Base-by-base conservation (phyloP, 2,329 filamentous ascomycete species). In the Hypoxylon sp. region DNA sequence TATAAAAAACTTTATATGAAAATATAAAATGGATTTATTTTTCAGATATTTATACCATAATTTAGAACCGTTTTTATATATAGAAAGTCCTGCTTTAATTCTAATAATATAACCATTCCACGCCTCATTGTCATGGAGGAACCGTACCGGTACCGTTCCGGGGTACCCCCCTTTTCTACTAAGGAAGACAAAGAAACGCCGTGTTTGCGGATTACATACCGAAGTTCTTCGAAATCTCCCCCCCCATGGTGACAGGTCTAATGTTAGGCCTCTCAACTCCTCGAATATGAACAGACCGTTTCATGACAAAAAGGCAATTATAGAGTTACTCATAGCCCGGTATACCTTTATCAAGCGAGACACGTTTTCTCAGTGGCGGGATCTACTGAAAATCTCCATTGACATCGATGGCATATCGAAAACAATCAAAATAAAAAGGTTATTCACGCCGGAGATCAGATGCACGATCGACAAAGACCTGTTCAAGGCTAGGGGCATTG, bases 231-330 rank as follows among this genome's bases (percentile, higher is more conserved):
- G 30, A 32, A 6, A 13, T 32, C 30, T 32, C 30, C 11, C 6
- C 30, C 5, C 6, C 2, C 11, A 32, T 32, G 30, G 11, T 32
- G 30, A 10, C 30, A 32, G 11, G 30, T 2, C 30, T 32, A 8
- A 32, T 8, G 8, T 10, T 32, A 8, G 5, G 8, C 11, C 11
- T 34, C 6, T 13, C 13, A 34, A 15, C 13, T 15, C 4, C 13
- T 15, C 41, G 37, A 50, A 17, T 10, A 52, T 52, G 49, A 22
- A 52, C 3, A 10, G 22, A 2, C 32, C 49, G 26, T 52, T 39
- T 22, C 22, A 26, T n/a, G 30, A 52, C 34, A 34, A 52, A 28
- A 15, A 52, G 20, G 41, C 49, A n/a, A 52, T 52, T 6, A 28
- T 52, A 13, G 17, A 22, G 13, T 22, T 52, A 8, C 15, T 52